Base-by-base conservation (phyloP, 441 rosid genomes). In the Brassica hybrid region DNA sequence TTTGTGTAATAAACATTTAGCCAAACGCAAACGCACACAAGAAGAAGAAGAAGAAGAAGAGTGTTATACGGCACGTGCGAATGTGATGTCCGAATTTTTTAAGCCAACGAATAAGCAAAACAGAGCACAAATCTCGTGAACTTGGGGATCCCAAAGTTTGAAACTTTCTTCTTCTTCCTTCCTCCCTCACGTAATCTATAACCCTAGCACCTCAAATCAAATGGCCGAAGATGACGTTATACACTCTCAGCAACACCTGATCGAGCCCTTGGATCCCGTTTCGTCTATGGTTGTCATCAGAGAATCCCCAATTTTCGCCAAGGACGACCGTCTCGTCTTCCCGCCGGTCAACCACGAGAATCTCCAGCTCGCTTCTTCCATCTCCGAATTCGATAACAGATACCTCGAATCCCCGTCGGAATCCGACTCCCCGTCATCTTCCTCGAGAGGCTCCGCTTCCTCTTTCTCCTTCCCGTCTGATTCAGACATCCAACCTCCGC, bases 301-400 rank as follows among this genome's bases (percentile, higher is more conserved):
- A 83, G 87, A 84, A 21, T 77, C 82, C 2, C 27, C 71, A 76
- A 30, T 27, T 23, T 61, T 6, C 66, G 64, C 36, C 30, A 59
- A 30, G 30, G 74, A 78, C 14, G 11, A 45, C 14, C 6, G 1
- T 12, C 52, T 85, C 70, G 63, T 93, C 21, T 93, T 93, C 81
- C 98, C 94, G 30, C 97, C 94, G 5, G 71, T 81, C 79, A 81
- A 87, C 80, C 98, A 91, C 38, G 98, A 93, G 79, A 91, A 93
- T 84, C 93, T 93, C 78, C 83, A 32, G 0, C 38, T 77, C 9
- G 74, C 77, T 36, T 74, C 86, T 60, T 78, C 70, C 12, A n/a
- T 73, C 17, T 21, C 52, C 17, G 72, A 67, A 63, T 6, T 58
- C 80, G 73, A 57, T 75, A 72, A 2, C 14, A 45, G 52, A 16